Evolutionary conservation across 1,284 basidiomycete genomes (phyloP).

Genomic region (Exobasidium rhododendri): DNA sequence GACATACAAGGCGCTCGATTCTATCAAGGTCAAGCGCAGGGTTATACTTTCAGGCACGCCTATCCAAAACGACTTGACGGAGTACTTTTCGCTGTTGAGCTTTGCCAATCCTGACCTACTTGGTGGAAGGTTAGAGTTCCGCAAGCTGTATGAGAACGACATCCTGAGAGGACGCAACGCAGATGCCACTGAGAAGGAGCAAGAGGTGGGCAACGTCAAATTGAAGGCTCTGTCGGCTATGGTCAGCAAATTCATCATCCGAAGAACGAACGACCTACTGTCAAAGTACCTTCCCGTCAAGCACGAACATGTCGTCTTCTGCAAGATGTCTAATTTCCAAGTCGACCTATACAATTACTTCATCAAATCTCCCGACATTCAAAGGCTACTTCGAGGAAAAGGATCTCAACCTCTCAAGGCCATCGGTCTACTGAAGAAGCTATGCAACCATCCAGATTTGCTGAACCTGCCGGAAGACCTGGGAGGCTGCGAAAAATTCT

Average conservation of each 20-base stretch:
- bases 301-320: conserved; percentile 99
- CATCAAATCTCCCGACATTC: conserved; percentile 90
- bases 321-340: conserved; percentile 82
- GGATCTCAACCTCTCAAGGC: conserved; percentile 96
- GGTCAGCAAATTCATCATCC: conserved; percentile 94
- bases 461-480: conserved; percentile 83
- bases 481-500: conserved; percentile 74
- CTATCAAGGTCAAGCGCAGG: conserved; percentile 83
- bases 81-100: conserved; percentile 92
- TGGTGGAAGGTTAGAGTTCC: conserved; percentile 85
- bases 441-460: conserved; percentile 95
- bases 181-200: conserved; percentile 77
- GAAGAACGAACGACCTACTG: conserved; percentile 91
- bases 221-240: conserved; percentile 85
- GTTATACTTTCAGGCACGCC: conserved; percentile 96
- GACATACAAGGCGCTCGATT: conserved; percentile 82
- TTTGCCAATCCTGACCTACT: conserved; percentile 96
- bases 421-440: conserved; percentile 92
- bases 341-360: conserved; percentile 85
- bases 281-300: conserved; percentile 99
- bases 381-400: conserved; percentile 79
- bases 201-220: conserved; percentile 81
- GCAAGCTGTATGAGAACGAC: conserved; percentile 91
- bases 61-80: conserved; percentile 94
- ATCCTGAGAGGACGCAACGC: conserved; percentile 93